Conservation (phyloP, 2,329 filamentous ascomycete genomes). For the Colletotrichum phormii region DNA sequence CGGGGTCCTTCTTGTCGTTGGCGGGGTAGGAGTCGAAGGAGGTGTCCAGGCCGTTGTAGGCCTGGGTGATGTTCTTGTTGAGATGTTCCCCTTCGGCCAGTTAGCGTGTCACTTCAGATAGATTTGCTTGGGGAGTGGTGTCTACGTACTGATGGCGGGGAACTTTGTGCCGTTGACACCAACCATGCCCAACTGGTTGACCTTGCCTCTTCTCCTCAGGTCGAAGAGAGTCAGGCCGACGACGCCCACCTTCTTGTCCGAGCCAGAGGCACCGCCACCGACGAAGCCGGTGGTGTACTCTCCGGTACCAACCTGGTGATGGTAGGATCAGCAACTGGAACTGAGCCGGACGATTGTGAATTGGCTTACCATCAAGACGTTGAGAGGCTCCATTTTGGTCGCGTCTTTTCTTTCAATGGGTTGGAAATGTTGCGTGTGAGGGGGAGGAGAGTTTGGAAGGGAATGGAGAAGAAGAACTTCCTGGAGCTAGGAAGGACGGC, state of each 20-base stretch:
- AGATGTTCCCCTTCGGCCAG: slow-evolving; percentile 76
- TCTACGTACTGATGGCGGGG: slow-evolving; percentile 82
- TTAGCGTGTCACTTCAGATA: slow-evolving; percentile 2
- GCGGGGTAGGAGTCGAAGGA: slow-evolving; percentile 86
- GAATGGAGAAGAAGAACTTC: slow-evolving; percentile 5
- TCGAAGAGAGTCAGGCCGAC: slow-evolving; percentile 92
- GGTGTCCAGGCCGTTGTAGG: slow-evolving; percentile 90
- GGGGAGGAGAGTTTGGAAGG: not conserved
- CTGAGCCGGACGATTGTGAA: not conserved
- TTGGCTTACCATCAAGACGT: slow-evolving; percentile 73
- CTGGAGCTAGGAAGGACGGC: not conserved
- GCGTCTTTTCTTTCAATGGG: slow-evolving; percentile 24
- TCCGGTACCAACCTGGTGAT: slow-evolving; percentile 80
- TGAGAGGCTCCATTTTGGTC: slow-evolving; percentile 67
- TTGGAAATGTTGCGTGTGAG: not conserved
- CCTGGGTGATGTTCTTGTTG: slow-evolving; percentile 85
- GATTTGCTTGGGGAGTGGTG: not conserved
- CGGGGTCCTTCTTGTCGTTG: slow-evolving; percentile 78
- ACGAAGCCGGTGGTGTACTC: slow-evolving; percentile 98
- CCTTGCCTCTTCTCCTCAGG: slow-evolving; percentile 87
- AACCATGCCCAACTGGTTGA: slow-evolving; percentile 87
- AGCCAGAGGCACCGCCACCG: slow-evolving; percentile 82
- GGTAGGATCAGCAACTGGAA: slow-evolving; percentile 33
- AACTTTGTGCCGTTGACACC: slow-evolving; percentile 91
- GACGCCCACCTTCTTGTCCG: slow-evolving; percentile 96